Conservation (phyloP, 192 early-diverging fungal species). For the Entomortierella beljakovae region DNA sequence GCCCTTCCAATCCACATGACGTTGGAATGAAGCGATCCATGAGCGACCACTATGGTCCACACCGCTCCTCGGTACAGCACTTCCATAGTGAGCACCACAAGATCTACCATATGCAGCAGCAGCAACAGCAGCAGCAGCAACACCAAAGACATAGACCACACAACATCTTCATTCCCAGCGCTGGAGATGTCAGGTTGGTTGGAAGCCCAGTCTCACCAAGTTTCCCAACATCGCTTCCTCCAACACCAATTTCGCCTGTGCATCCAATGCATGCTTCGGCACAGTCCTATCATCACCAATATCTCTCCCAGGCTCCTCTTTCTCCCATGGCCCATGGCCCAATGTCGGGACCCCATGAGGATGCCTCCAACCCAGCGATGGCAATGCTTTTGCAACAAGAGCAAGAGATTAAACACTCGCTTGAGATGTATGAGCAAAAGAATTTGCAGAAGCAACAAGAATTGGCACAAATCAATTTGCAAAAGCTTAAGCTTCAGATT, state of each 20-base stretch:
- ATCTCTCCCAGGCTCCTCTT: not conserved
- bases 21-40: conserved; percentile 10
- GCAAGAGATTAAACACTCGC: conserved; percentile 8
- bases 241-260: conserved; percentile 1
- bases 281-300: conserved; percentile 2
- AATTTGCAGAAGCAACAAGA: conserved; percentile 18
- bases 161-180: conserved; percentile 11
- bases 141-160: conserved; percentile 7
- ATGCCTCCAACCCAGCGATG: not conserved
- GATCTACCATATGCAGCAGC: conserved; percentile 6
- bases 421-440: conserved; percentile 18
- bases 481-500: conserved; percentile 14
- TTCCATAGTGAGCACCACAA: conserved; percentile 14
- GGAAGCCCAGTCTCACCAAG: not conserved
- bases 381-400: not conserved
- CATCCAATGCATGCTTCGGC: not conserved
- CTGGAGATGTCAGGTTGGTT: not conserved
- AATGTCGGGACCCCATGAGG: not conserved
- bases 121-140: conserved; percentile 2
- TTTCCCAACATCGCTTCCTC: not conserved
- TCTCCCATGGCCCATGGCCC: conserved; percentile 15
- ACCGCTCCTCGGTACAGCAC: not conserved
- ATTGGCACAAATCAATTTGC: conserved; percentile 11
- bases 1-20: conserved; percentile 1
- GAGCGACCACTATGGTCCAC: conserved; percentile 9